Evolutionary conservation across 768 basidiomycete species (phyloP).

Genomic region (Tylopilus cervinicoccineus): DNA sequence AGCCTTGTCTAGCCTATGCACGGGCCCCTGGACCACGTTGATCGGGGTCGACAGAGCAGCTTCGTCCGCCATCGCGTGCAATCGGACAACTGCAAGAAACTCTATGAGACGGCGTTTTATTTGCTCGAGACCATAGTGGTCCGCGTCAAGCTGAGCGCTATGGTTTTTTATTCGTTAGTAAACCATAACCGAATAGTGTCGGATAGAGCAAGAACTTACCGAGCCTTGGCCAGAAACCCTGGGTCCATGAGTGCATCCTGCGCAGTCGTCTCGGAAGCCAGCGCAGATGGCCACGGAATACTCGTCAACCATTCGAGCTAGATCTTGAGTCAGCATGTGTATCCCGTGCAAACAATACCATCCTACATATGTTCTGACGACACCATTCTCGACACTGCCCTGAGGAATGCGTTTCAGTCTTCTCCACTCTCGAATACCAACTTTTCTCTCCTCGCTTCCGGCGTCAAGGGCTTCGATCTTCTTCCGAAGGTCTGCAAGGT

Average conservation of each 20-base stretch:
- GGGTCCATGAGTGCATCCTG: constrained; percentile 43
- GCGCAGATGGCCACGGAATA: constrained; percentile 70
- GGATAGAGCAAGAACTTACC: constrained; percentile 34
- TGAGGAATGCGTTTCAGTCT: constrained; percentile 84
- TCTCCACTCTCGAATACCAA: constrained; percentile 79
- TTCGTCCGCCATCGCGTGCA: constrained; percentile 35
- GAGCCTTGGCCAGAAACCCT: constrained; percentile 65
- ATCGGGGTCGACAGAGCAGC: constrained; percentile 1
- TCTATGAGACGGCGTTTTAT: constrained; percentile 91
- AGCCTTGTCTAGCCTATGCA: constrained; percentile 18
- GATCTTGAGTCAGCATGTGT: constrained; percentile 8
- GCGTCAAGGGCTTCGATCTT: constrained; percentile 71
- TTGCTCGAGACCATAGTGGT: constrained; percentile 90
- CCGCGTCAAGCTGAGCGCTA: constrained; percentile 71
- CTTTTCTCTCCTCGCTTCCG: constrained; percentile 77
- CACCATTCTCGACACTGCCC: constrained; percentile 88
- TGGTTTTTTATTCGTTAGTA: background rate
- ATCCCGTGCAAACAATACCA: background rate
- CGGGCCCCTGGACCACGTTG: constrained; percentile 4
- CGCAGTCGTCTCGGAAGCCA: constrained; percentile 18
- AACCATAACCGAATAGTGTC: background rate
- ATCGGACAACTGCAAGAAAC: constrained; percentile 82
- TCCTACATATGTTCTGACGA: constrained; percentile 78
- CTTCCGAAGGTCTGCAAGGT: constrained; percentile 65
- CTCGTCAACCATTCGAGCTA: constrained; percentile 85